These are phyloP conservation scores for Coemansia javaensis DNA, from an alignment of 192 early-diverging fungal species.

Conservation along the genomic window DNA sequence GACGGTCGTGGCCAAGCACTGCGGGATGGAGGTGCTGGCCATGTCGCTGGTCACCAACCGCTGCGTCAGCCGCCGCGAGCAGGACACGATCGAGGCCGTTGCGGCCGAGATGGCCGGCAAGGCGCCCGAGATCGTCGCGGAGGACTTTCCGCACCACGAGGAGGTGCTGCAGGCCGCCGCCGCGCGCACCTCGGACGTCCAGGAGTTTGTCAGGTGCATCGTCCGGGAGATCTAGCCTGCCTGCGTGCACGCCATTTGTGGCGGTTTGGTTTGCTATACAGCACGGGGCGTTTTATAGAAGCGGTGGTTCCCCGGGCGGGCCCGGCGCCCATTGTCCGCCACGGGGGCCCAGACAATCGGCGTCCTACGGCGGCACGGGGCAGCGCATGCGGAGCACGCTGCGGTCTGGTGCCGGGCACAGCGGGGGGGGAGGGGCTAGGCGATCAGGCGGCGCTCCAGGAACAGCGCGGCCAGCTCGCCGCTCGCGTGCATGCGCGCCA, in stretches of 20 bases:
- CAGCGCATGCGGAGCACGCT: too few relatives aligned
- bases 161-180: constrained; percentile 41
- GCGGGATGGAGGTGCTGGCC: constrained; percentile 78
- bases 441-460: constrained; percentile 16
- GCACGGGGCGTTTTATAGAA: too few relatives aligned
- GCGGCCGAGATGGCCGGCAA: constrained; percentile 36
- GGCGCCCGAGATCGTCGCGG: constrained; percentile 6
- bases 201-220: constrained; percentile 35
- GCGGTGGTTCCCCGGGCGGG: too few relatives aligned
- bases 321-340: too few relatives aligned
- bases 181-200: constrained; percentile 36
- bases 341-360: too few relatives aligned
- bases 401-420: too few relatives aligned
- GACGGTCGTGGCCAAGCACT: constrained; percentile 78
- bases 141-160: constrained; percentile 41
- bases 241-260: not conserved
- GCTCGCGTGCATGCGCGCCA: constrained; percentile 37
- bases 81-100: constrained; percentile 26
- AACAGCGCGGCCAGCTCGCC: constrained; percentile 55
- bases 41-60: constrained; percentile 80
- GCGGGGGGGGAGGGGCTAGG: constrained; percentile 1
- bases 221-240: constrained; percentile 15
- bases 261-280: too few relatives aligned
- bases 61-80: constrained; percentile 49
- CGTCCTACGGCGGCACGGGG: too few relatives aligned